A percentile compares a stretch with the other conserved stretches of the same genome.
These are phyloP conservation scores for Hypoxylon perforatum DNA, from an alignment of 495 filamentous ascomycete genomes.

Conservation along the genomic window DNA sequence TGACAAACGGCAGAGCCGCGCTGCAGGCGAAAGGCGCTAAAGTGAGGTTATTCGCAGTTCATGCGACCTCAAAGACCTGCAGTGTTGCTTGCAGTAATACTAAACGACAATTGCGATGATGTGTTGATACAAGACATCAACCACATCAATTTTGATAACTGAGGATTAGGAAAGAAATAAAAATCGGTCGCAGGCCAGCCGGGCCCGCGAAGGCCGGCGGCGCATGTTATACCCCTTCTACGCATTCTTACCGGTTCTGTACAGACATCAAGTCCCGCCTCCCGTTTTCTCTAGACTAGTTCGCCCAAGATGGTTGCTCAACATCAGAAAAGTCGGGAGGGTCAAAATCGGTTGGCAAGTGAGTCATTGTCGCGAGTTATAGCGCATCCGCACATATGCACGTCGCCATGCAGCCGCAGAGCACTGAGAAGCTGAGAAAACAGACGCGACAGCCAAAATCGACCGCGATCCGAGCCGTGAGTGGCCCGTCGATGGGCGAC, in stretches of 20 bases:
- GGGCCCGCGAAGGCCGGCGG: constrained; percentile 40
- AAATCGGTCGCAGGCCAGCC: constrained; percentile 35
- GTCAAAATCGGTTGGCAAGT: constrained; percentile 46
- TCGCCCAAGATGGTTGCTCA: constrained; percentile 18
- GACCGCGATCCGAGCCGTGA: constrained; percentile 45
- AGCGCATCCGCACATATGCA: constrained; percentile 44
- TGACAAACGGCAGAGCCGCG: constrained; percentile 7
- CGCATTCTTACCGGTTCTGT: constrained; percentile 15
- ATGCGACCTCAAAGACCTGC: constrained; percentile 37
- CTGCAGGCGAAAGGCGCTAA: constrained; percentile 37
- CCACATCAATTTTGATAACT: constrained; percentile 23
- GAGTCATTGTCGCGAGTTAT: constrained; percentile 45
- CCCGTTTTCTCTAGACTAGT: constrained; percentile 22
- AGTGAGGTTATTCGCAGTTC: constrained; percentile 48
- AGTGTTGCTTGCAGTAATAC: constrained; percentile 27
- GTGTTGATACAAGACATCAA: constrained; percentile 26
- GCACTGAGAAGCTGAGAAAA: constrained; percentile 37
- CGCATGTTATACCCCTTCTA: constrained; percentile 46
- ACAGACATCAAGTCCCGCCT: constrained; percentile 28
- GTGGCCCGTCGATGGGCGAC: constrained; percentile 36
- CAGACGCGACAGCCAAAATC: constrained; percentile 40
- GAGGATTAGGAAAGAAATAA: constrained; percentile 38
- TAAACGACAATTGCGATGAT: constrained; percentile 10
- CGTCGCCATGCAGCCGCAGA: constrained; percentile 42
- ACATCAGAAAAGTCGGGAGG: constrained; percentile 44